phyloP scores from a whole-genome alignment of 2,329 filamentous ascomycete genomes.

The Triangularia setosa region DNA sequence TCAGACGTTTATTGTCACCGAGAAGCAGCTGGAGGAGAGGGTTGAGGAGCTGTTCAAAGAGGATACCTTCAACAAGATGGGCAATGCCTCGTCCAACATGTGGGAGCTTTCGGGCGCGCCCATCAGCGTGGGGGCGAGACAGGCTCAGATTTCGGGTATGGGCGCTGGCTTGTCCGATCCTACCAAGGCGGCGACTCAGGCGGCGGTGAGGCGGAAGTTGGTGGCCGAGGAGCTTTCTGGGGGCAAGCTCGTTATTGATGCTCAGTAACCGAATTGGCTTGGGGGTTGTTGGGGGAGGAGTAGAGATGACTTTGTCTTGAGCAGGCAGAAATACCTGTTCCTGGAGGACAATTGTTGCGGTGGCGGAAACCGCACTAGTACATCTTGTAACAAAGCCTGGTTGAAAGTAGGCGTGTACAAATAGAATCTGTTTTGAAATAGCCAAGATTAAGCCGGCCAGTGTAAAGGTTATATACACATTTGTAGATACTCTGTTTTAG shows the following conservation, averaged over 20 bases:
- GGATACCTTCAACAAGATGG: slow-evolving; percentile 27
- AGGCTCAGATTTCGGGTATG: slow-evolving; percentile 35
- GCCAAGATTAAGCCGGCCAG: background rate
- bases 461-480: background rate
- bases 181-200: slow-evolving; percentile 40
- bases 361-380: background rate
- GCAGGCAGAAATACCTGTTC: background rate
- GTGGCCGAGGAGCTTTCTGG: slow-evolving; percentile 58
- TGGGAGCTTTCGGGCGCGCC: slow-evolving; percentile 51
- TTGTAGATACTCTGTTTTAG: background rate
- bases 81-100: slow-evolving; percentile 36
- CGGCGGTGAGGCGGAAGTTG: slow-evolving; percentile 47
- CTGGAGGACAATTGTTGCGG: background rate
- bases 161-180: slow-evolving; percentile 35
- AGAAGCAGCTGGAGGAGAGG: slow-evolving; percentile 67
- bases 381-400: slow-evolving; percentile 14
- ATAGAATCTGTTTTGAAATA: slow-evolving; percentile 15
- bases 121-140: slow-evolving; percentile 42
- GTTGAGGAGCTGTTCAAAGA: slow-evolving; percentile 75
- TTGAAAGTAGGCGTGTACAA: slow-evolving; percentile 19
- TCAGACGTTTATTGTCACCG: slow-evolving; percentile 78
- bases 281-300: background rate
- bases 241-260: slow-evolving; percentile 43
- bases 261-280: background rate
- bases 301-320: background rate